These are phyloP conservation scores for Saturnispora diversa DNA, from an alignment of 805 yeast species.

Conservation along the genomic window DNA sequence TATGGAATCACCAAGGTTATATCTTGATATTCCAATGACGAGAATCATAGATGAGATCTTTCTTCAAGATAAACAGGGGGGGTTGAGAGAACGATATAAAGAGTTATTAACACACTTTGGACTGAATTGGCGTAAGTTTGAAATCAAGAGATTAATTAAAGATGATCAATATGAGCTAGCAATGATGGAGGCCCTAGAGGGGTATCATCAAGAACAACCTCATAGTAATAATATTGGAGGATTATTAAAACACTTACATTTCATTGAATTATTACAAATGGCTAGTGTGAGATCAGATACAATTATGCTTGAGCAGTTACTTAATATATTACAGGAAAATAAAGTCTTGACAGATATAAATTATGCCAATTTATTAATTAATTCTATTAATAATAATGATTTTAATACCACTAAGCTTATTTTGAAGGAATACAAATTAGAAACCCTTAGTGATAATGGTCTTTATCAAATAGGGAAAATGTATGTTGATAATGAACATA, in stretches of 20 bases:
- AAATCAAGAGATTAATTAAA: slow-evolving; percentile 16
- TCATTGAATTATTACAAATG: slow-evolving; percentile 14
- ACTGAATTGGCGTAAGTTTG: slow-evolving; percentile 15
- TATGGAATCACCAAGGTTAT: slow-evolving; percentile 1
- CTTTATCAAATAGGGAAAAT: not conserved
- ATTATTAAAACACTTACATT: slow-evolving; percentile 9
- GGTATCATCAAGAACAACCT: slow-evolving; percentile 4
- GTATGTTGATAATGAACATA: slow-evolving; percentile 12
- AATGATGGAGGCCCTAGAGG: slow-evolving; percentile 7
- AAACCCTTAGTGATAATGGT: slow-evolving; percentile 8
- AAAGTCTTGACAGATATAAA: slow-evolving; percentile 7
- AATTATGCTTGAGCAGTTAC: slow-evolving; percentile 12
- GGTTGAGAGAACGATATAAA: slow-evolving; percentile 13
- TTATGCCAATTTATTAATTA: slow-evolving; percentile 13
- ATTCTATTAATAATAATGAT: slow-evolving; percentile 11
- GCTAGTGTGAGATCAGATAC: slow-evolving; percentile 22
- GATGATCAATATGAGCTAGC: slow-evolving; percentile 23
- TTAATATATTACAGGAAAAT: slow-evolving; percentile 8
- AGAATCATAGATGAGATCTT: slow-evolving; percentile 15
- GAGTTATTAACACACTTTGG: slow-evolving; percentile 8
- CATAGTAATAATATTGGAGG: not conserved
- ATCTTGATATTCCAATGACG: slow-evolving; percentile 9
- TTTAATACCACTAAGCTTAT: not conserved
- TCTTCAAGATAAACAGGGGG: slow-evolving; percentile 9
- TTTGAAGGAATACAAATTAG: not conserved